Conservation (phyloP, 2,329 filamentous ascomycete genomes). For the Penicillium hordei region DNA sequence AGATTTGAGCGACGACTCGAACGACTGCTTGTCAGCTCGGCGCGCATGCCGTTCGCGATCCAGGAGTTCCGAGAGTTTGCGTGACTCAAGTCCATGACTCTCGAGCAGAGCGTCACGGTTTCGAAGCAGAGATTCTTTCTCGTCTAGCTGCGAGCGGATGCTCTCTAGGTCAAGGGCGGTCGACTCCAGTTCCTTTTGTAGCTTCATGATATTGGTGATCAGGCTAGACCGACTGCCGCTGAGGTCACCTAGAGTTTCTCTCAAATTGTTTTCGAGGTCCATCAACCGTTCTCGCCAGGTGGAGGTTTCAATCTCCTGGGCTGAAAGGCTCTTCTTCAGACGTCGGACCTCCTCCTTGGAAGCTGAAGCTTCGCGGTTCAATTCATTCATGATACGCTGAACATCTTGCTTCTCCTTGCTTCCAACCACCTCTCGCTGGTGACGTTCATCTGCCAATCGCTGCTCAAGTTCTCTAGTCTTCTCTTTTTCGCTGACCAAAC, state of each 20-base stretch:
- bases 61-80: slow-evolving; percentile 80
- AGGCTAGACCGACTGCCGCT: slow-evolving; percentile 82
- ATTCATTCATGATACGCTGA: slow-evolving; percentile 87
- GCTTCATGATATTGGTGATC: slow-evolving; percentile 79
- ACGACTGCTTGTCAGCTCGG: slow-evolving; percentile 81
- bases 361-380: slow-evolving; percentile 77
- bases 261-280: slow-evolving; percentile 84
- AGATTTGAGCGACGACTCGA: slow-evolving; percentile 83
- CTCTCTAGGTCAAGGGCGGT: slow-evolving; percentile 79
- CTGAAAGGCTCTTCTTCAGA: slow-evolving; percentile 77
- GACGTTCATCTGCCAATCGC: slow-evolving; percentile 74
- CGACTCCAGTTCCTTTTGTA: slow-evolving; percentile 83
- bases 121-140: slow-evolving; percentile 87
- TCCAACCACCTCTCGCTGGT: slow-evolving; percentile 82
- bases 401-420: slow-evolving; percentile 92
- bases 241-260: slow-evolving; percentile 82
- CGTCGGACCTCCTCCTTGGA: slow-evolving; percentile 83
- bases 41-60: slow-evolving; percentile 87
- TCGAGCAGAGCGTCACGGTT: slow-evolving; percentile 87
- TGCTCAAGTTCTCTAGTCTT: slow-evolving; percentile 69
- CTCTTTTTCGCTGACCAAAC: slow-evolving; percentile 81
- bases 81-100: slow-evolving; percentile 79
- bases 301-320: slow-evolving; percentile 81
- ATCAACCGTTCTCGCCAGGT: slow-evolving; percentile 89
- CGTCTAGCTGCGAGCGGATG: slow-evolving; percentile 73